These are phyloP conservation scores for Chenopodium quinoa DNA, from an alignment of 148 eudicot genomes.

Conservation along the genomic window DNA sequence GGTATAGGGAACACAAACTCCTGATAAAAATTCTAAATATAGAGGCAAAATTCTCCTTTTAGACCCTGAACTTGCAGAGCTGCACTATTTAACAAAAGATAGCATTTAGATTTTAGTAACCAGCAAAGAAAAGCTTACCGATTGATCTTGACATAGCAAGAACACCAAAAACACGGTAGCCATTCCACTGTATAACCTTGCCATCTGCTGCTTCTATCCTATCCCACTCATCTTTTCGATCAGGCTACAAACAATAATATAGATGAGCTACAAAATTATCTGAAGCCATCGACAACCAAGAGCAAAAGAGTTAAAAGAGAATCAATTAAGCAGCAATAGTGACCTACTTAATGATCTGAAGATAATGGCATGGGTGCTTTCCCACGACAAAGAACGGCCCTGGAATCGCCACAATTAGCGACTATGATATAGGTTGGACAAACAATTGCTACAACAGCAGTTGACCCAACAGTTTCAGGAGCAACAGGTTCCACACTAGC, in stretches of 20 bases:
- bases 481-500: conserved; percentile 36
- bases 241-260: conserved; percentile 39
- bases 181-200: conserved; percentile 56
- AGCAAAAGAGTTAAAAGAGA: background rate
- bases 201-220: conserved; percentile 62
- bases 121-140: conserved; percentile 37
- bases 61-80: background rate
- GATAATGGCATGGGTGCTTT: conserved; percentile 52
- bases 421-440: no score
- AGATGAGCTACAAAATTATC: conserved; percentile 17
- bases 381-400: conserved; percentile 62
- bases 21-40: background rate
- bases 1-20: background rate
- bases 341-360: conserved; percentile 54
- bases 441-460: no score
- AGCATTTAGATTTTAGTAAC: background rate
- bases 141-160: conserved; percentile 70
- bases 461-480: no score
- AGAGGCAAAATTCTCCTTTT: background rate
- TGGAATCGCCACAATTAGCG: background rate
- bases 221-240: conserved; percentile 54
- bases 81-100: background rate
- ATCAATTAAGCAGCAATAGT: background rate
- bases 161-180: conserved; percentile 59
- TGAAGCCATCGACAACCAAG: conserved; percentile 4